Evolutionary conservation across 2,329 filamentous ascomycete species (phyloP).

Genomic region (Aspergillus unguis): DNA sequence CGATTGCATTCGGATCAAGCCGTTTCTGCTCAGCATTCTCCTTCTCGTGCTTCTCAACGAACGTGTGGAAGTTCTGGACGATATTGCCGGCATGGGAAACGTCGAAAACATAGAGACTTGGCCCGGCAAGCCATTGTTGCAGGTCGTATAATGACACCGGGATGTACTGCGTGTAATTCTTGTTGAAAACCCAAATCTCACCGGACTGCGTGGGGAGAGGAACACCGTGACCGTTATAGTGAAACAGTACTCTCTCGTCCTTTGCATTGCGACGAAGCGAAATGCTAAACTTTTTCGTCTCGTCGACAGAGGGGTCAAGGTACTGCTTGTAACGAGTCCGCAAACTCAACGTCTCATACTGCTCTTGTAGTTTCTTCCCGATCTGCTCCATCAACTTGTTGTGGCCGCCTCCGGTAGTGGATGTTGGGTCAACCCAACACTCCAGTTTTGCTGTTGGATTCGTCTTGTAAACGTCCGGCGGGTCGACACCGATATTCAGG

Average conservation of each 20-base stretch:
- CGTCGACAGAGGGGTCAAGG: constrained; percentile 91
- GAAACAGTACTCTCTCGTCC: constrained; percentile 92
- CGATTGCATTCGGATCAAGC: constrained; percentile 66
- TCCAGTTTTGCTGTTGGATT: constrained; percentile 90
- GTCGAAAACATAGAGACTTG: constrained; percentile 96
- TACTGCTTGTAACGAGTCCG: constrained; percentile 98
- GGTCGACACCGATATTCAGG: constrained; percentile 95
- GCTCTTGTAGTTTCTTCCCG: constrained; percentile 89
- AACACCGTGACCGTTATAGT: constrained; percentile 98
- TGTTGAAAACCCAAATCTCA: constrained; percentile 99
- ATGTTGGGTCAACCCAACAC: constrained; percentile 92
- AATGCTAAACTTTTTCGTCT: constrained; percentile 93
- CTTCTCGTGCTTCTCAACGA: constrained; percentile 89
- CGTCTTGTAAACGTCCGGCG: constrained; percentile 94
- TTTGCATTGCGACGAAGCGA: constrained; percentile 88
- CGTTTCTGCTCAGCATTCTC: constrained; percentile 75
- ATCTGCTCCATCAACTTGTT: constrained; percentile 89
- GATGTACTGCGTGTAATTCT: constrained; percentile 98
- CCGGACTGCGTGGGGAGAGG: constrained; percentile 92
- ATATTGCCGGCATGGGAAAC: constrained; percentile 96
- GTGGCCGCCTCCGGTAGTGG: constrained; percentile 67
- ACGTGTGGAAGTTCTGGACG: constrained; percentile 88
- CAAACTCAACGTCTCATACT: constrained; percentile 93
- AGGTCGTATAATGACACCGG: constrained; percentile 93
- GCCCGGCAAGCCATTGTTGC: constrained; percentile 91